Base-by-base conservation (phyloP, 2,329 filamentous ascomycete species). In the Ceratocystis smalleyi region DNA sequence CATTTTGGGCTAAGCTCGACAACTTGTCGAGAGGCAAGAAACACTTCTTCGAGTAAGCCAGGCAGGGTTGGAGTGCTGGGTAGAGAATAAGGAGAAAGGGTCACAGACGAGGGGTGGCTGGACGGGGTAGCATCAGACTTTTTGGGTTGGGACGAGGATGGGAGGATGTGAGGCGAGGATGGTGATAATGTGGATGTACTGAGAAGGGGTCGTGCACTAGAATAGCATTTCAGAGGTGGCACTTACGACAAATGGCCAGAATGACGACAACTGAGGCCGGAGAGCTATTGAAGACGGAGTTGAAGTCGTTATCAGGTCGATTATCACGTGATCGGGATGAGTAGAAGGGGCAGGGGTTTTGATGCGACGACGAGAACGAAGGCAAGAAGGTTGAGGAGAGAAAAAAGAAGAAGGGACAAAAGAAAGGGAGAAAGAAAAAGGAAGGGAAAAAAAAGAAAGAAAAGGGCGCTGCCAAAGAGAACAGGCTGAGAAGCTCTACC, bases 281-380 rank as follows among this genome's bases (percentile, higher is more conserved):
- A 24, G 49, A 15, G 49, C 7, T 22, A n/a, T 8, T 5, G 49
- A 24, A 54, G 51, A 27, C 17, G n/a, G 15, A 1, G 8, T 57
- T 17, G 19, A 32, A n/a, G 35, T 40, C 35, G 35, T 40, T 43
- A 60, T 45, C 22, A 61, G 35, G 43, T 45, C 6, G 40, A 5
- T 3, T 6, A 43, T 49, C 59, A 61, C 40, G 43, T 61, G 54
- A 57, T 22, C 27, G 54, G 15, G 6, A 57, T 10, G 35, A 35
- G 54, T 27, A n/a, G 5, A 8, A n/a, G 4, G 17, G 49, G 12
- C 19, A 55, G 54, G 68, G 66, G 65, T 66, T 15, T 67, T 68
- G 60, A 65, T 65, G 59, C 69, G 68, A 68, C 40, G 43, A 61
- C 15, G n/a, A 30, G 30, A 10, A 19, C 15, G 32, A 32, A 24